Conservation (phyloP, 495 filamentous ascomycete genomes). For the Aspergillus homomorphus region DNA sequence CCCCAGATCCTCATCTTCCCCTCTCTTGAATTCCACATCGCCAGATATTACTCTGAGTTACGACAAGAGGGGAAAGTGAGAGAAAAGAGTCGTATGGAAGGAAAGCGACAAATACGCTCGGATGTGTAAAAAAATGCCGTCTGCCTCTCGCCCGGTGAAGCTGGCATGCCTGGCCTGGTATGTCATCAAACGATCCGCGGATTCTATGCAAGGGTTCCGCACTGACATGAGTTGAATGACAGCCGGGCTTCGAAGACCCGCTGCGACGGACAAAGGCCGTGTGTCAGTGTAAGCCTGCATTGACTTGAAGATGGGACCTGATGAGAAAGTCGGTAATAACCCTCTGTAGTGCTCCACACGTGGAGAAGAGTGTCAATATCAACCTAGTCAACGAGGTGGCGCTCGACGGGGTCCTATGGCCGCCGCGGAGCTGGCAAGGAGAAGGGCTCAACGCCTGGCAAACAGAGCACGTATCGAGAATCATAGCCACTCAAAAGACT, state of each 20-base stretch:
- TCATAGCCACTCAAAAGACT: not conserved
- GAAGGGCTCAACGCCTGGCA: constrained; percentile 10
- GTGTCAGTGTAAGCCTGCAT: constrained; percentile 45
- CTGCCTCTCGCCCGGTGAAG: constrained; percentile 43
- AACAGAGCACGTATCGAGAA: not conserved
- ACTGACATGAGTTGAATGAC: constrained; percentile 14
- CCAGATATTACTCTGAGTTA: too few relatives aligned
- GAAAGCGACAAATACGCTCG: too few relatives aligned
- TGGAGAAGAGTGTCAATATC: constrained; percentile 44
- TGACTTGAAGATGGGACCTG: not conserved
- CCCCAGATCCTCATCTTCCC: too few relatives aligned
- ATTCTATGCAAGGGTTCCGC: constrained; percentile 7
- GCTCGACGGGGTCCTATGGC: constrained; percentile 30
- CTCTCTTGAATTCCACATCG: too few relatives aligned
- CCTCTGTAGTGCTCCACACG: constrained; percentile 43
- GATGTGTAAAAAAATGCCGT: constrained; percentile 18
- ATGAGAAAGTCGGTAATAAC: not conserved
- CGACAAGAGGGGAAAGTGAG: too few relatives aligned
- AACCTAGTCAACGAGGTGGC: constrained; percentile 49
- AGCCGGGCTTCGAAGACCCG: constrained; percentile 51
- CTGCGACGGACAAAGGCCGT: constrained; percentile 49
- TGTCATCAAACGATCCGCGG: constrained; percentile 9
- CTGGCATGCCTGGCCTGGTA: constrained; percentile 54
- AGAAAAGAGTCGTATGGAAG: too few relatives aligned
- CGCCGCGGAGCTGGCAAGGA: constrained; percentile 13